Evolutionary conservation across 2,329 filamentous ascomycete species (phyloP).

Genomic region (Periconia macrospinosa): DNA sequence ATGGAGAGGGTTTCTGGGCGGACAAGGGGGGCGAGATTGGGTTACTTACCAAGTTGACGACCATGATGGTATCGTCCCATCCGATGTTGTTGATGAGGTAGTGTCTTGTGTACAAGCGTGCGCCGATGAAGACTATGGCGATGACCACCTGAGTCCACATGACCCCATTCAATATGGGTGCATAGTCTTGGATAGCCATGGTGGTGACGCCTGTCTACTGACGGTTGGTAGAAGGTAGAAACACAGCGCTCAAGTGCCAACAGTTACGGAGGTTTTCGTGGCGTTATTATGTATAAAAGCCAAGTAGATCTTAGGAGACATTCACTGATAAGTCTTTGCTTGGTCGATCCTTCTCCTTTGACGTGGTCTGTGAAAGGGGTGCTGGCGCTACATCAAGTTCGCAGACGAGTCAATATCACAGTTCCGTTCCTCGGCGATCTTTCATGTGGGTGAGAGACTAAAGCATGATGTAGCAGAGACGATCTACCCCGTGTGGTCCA

Average conservation of each 20-base stretch:
- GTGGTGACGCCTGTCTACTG: background rate
- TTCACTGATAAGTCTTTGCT: background rate
- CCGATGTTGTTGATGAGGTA: constrained; percentile 30
- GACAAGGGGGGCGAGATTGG: background rate
- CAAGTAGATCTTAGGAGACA: background rate
- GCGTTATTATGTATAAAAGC: too few species aligned
- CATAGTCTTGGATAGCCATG: constrained; percentile 27
- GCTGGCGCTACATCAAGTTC: background rate
- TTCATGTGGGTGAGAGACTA: background rate
- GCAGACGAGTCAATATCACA: background rate
- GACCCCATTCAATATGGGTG: constrained; percentile 27
- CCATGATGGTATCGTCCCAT: constrained; percentile 34
- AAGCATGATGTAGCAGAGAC: too few species aligned
- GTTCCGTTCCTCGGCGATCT: background rate
- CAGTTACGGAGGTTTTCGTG: too few species aligned
- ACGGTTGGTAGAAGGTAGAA: background rate
- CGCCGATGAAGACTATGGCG: constrained; percentile 24
- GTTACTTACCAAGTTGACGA: constrained; percentile 26
- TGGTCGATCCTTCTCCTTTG: background rate
- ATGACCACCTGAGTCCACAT: constrained; percentile 34
- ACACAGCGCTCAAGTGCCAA: background rate
- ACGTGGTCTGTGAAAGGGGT: background rate
- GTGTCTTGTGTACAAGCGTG: constrained; percentile 32
- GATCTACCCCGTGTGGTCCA: background rate
- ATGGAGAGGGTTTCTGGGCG: background rate